Evolutionary conservation across 352 stramenopile species (phyloP).

Genomic region (Pythium phragmiticola): DNA sequence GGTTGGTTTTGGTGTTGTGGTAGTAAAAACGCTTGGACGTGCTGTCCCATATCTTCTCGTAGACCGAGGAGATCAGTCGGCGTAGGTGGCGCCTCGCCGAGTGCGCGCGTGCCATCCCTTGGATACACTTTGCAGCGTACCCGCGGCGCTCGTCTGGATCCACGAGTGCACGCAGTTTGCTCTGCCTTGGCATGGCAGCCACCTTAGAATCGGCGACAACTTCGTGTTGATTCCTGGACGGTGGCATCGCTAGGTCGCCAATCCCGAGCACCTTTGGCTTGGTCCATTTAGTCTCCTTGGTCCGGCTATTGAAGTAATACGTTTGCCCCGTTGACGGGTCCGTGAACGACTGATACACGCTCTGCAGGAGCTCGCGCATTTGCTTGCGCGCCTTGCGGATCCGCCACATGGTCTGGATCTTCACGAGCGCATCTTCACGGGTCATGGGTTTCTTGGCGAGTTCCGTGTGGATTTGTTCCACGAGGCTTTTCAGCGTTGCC

Average conservation of each 20-base stretch:
- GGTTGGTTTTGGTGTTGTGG: constrained; percentile 69
- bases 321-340: constrained; percentile 59
- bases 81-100: constrained; percentile 50
- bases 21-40: constrained; percentile 63
- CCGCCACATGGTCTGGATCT: constrained; percentile 79
- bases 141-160: not conserved
- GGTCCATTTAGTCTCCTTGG: constrained; percentile 63
- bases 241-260: not conserved
- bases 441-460: constrained; percentile 46
- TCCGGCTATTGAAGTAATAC: constrained; percentile 84
- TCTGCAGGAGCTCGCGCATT: constrained; percentile 52
- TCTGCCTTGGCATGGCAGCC: constrained; percentile 10
- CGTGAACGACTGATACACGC: constrained; percentile 57
- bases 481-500: constrained; percentile 38
- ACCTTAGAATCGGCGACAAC: not conserved
- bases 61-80: constrained; percentile 62
- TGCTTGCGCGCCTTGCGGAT: constrained; percentile 69
- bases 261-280: constrained; percentile 48
- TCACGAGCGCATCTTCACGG: constrained; percentile 50
- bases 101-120: constrained; percentile 58
- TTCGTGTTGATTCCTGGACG: constrained; percentile 6
- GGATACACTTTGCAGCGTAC: constrained; percentile 39
- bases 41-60: constrained; percentile 80
- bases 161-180: not conserved
- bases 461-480: constrained; percentile 49